These are phyloP conservation scores for Suhomyces vadensis DNA, from an alignment of 805 yeast species.

Conservation along the genomic window DNA sequence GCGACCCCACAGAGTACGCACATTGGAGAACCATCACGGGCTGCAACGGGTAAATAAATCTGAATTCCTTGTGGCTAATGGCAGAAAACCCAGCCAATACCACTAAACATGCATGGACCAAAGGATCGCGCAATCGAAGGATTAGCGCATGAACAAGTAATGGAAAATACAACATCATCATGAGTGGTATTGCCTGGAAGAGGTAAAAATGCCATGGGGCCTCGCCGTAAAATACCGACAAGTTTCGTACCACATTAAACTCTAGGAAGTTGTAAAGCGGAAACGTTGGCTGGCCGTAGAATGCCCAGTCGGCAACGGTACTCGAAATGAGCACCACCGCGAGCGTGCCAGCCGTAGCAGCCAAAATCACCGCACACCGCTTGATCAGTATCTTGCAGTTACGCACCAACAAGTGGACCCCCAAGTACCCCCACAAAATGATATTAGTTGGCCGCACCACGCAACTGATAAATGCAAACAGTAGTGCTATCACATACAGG, in stretches of 20 bases:
- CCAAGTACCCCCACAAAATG: slow-evolving; percentile 71
- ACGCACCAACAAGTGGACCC: slow-evolving; percentile 30
- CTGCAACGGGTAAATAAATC: slow-evolving; percentile 83
- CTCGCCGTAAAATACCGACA: slow-evolving; percentile 81
- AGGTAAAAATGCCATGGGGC: slow-evolving; percentile 86
- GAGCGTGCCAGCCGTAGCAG: slow-evolving; percentile 21
- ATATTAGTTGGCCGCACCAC: slow-evolving; percentile 84
- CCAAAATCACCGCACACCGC: background rate
- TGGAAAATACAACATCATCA: slow-evolving; percentile 68
- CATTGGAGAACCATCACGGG: slow-evolving; percentile 65
- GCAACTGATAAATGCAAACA: slow-evolving; percentile 61
- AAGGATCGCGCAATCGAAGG: slow-evolving; percentile 15
- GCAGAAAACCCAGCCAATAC: slow-evolving; percentile 60
- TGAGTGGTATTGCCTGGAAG: slow-evolving; percentile 77
- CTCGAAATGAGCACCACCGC: slow-evolving; percentile 38
- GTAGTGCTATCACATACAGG: slow-evolving; percentile 38
- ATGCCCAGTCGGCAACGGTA: slow-evolving; percentile 53
- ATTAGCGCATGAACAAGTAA: slow-evolving; percentile 38
- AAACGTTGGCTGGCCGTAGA: slow-evolving; percentile 55
- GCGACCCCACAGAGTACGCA: slow-evolving; percentile 25
- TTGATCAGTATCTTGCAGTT: background rate
- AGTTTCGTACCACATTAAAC: slow-evolving; percentile 72
- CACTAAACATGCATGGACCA: slow-evolving; percentile 30
- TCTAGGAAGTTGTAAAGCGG: slow-evolving; percentile 72
- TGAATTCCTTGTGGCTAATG: slow-evolving; percentile 83